Evolutionary conservation across 2,329 filamentous ascomycete genomes (phyloP), one percentile per base, ranked within the genome.

Genomic region (Sordariomycetes sp.): DNA sequence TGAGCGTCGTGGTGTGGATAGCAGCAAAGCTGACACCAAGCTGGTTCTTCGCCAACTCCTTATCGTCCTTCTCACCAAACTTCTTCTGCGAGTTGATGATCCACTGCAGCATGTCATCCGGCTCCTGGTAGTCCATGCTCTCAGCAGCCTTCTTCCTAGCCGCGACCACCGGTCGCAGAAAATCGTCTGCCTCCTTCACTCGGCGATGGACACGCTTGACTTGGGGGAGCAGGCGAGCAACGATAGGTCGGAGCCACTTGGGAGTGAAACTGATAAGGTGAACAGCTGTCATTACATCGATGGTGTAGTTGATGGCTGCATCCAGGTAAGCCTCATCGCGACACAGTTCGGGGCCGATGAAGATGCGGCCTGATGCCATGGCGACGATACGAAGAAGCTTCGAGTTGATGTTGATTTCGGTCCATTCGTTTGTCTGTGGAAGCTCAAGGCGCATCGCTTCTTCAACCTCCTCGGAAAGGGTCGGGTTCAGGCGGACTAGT

Each of bases 101-200:
- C 66, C 66, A 70, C 42, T 68, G 60, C 16, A 66, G 49, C 50
- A 68, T 63, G 39, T 70, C 66, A 35, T 67, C 58, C 0, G 64
- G 61, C 39, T 57, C 57, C 17, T 49, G 40, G 6, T 37, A 36
- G 4, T 37, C 40, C 2, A 39, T 30, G 8, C 33, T 24, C 26
- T 43, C 32, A 12, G 32, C 23, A 3, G 37, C 27, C 17, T 48
- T 44, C 16, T 47, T 43, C 21, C 42, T 48, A 18, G 49, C 39
- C 8, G 42, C 34, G 6, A 67, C 47, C 1, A 63, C 34, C 3
- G 61, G 60, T 6, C 37, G 32, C 10, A 68, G 37, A 29, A 66
- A 59, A 1, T 37, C 42, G 6, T 53, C 44, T 0, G 57, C 58
- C 19, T 57, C 46, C 6, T 44, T 36, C 8, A 55, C 39, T 6